Base-by-base conservation (phyloP, 257 asterid species). In the Voacanga thouarsii region DNA sequence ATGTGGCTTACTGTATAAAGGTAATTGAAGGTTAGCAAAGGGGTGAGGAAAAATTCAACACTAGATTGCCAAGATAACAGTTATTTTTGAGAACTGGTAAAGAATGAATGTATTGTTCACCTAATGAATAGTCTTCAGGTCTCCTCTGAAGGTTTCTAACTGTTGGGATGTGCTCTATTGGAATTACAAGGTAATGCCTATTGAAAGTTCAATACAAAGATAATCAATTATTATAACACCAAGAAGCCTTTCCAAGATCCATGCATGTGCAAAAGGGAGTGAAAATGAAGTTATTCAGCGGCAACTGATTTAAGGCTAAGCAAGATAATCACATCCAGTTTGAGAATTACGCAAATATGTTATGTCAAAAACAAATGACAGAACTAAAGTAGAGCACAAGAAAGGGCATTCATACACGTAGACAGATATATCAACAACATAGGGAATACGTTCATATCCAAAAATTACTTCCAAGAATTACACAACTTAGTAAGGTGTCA, bases 161-260 rank as follows among this genome's bases (percentile, higher is more conserved):
- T 0, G 99, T 93, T 37, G 97, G 89, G 82, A 92, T 89, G 89
- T 95, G 99, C 81, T 87, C 86, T 81, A 82, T 78, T 71, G 98
- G 91, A 85, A 95, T 89, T 80, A 92, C 98, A 89, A 93, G 87
- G 90, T 95, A 95, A 85, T 93, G 99, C 94, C 93, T 92, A 78
- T 80, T 76, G 77, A 55, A 41, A 49, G 24, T 77, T 53, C 76
- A 74, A 30, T 44, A 26, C 9, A 2, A 56, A 78, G 39, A 60
- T 55, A 4, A 50, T 79, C 16, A 50, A 61, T 73, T 26, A 77
- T 37, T 67, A 53, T 50, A 44, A 64, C 60, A 73, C 19, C 21
- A 75, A 33, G 69, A 53, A 30, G 47, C 61, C 44, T 45, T 75
- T 50, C 44, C 14, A 70, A 39, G 28, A 26, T 18, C 65, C 28